Conservation (phyloP, 2,329 filamentous ascomycete species). For the Aspergillus ibericus region DNA sequence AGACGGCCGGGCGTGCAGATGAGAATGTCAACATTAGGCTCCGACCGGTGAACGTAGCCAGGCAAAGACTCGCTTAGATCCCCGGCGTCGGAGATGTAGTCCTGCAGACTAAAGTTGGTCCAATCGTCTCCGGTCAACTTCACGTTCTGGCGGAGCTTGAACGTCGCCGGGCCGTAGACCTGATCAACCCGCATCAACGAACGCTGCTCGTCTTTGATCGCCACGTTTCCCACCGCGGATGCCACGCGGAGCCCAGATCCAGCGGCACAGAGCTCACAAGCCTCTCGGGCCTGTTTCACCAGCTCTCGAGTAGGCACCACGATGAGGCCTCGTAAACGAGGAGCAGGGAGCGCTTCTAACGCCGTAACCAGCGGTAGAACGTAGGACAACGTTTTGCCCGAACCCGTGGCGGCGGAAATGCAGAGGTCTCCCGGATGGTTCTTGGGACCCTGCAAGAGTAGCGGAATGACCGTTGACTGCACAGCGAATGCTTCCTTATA, state of each 20-base stretch:
- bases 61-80: constrained; percentile 48
- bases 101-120: constrained; percentile 49
- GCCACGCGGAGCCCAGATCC: constrained; percentile 76
- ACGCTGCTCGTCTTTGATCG: constrained; percentile 65
- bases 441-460: constrained; percentile 67
- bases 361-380: constrained; percentile 80
- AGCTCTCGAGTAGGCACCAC: constrained; percentile 89
- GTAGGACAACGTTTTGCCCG: constrained; percentile 92
- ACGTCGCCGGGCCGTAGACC: constrained; percentile 65
- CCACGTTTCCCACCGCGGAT: constrained; percentile 77
- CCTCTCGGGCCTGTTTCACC: constrained; percentile 79
- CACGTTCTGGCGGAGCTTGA: constrained; percentile 48
- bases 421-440: constrained; percentile 74
- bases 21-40: constrained; percentile 79
- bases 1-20: constrained; percentile 90
- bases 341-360: constrained; percentile 64
- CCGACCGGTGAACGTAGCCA: constrained; percentile 63
- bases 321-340: constrained; percentile 73
- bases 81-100: constrained; percentile 45
- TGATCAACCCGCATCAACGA: constrained; percentile 64
- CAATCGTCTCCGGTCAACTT: constrained; percentile 47
- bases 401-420: constrained; percentile 90
- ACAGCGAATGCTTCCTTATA: constrained; percentile 74
- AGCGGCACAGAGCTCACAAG: constrained; percentile 71
- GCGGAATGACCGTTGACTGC: constrained; percentile 75